Evolutionary conservation across 2,329 filamentous ascomycete genomes (phyloP).

Genomic region (Ophiostoma pallidulum): DNA sequence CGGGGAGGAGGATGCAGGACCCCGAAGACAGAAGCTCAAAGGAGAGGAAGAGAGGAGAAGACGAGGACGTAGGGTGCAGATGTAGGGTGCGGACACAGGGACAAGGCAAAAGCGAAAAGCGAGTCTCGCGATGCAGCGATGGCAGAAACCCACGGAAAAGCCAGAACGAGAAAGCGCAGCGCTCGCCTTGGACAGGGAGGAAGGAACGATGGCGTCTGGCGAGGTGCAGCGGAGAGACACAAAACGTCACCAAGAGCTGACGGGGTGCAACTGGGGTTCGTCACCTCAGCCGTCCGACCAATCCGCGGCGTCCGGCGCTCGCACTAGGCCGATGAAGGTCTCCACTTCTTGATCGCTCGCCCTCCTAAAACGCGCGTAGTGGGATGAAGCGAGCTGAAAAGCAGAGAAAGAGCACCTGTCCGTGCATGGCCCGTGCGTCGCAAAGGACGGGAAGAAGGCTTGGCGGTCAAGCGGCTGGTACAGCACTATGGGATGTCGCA

Average conservation of each 20-base stretch:
- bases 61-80: not conserved
- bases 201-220: too few relatives aligned
- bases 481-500: too few relatives aligned
- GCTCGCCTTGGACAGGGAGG: not conserved
- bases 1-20: not conserved
- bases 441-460: not conserved
- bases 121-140: too few relatives aligned
- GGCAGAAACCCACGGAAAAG: too few relatives aligned
- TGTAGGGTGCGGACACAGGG: too few relatives aligned
- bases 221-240: not conserved
- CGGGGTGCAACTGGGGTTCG: not conserved
- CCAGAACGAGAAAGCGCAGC: too few relatives aligned
- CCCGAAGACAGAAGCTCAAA: not conserved
- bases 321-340: not conserved
- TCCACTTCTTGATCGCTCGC: not conserved
- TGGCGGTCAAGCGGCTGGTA: not conserved
- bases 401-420: not conserved
- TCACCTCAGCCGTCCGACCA: not conserved
- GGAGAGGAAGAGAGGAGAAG: not conserved
- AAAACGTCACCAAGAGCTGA: not conserved
- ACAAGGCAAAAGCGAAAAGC: too few relatives aligned
- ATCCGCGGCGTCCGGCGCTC: too few relatives aligned
- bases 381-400: conserved; percentile 10
- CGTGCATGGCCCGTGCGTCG: conserved; percentile 1
- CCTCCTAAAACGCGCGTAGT: not conserved